Evolutionary conservation across 2,329 filamentous ascomycete species (phyloP).

Genomic region (Neonectria neomacrospora): DNA sequence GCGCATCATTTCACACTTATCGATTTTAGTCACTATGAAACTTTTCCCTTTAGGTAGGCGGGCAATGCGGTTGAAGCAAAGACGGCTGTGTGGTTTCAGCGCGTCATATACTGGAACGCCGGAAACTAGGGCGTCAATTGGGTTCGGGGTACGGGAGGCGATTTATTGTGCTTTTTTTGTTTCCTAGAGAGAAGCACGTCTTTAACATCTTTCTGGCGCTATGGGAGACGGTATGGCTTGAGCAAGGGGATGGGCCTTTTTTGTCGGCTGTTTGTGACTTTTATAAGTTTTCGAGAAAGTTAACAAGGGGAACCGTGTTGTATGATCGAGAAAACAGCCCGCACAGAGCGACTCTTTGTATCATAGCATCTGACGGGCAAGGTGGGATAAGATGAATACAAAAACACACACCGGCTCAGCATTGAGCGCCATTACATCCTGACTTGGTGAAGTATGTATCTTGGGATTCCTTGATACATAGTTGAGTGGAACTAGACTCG

Average conservation of each 20-base stretch:
- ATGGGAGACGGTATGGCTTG: conserved; percentile 27
- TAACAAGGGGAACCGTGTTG: conserved; percentile 29
- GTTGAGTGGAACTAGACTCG: not conserved
- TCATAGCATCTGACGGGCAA: conserved; percentile 27
- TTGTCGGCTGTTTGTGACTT: conserved; percentile 18
- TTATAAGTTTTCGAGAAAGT: conserved; percentile 17
- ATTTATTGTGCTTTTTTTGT: conserved; percentile 27
- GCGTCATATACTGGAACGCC: conserved; percentile 29
- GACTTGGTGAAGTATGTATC: not conserved
- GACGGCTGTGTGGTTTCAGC: conserved; percentile 38
- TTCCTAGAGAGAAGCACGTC: conserved; percentile 38
- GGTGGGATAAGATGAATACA: conserved; percentile 21
- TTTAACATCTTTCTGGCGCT: conserved; percentile 35
- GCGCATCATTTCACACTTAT: conserved; percentile 42
- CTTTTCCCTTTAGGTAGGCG: conserved; percentile 32
- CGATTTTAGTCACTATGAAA: conserved; percentile 43
- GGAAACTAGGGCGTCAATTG: conserved; percentile 31
- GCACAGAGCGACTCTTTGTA: conserved; percentile 28
- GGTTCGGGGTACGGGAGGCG: conserved; percentile 25
- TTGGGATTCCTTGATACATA: not conserved
- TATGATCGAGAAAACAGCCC: conserved; percentile 33
- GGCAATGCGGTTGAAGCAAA: conserved; percentile 29
- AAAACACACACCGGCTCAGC: conserved; percentile 26
- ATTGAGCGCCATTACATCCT: conserved; percentile 23
- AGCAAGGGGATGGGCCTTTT: conserved; percentile 24